Evolutionary conservation across 202 grass and related monocot species (phyloP).

Genomic region (Setaria viridis): DNA sequence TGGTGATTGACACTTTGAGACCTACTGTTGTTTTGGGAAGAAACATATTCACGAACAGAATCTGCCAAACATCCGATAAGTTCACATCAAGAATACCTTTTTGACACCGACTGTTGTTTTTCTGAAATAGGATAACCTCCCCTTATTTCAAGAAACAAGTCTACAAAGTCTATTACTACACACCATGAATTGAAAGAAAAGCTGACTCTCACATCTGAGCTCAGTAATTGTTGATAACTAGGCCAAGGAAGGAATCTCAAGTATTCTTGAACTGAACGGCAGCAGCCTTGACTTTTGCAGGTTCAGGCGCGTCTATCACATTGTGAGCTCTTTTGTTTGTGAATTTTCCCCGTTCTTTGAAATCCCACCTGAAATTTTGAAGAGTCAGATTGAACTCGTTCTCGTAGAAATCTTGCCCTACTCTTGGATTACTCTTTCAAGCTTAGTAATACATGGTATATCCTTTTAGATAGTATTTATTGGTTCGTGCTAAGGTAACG

Average conservation of each 20-base stretch:
- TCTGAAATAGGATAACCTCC: no score
- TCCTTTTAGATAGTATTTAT: not conserved
- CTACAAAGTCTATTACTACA: not conserved
- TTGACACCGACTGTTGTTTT: not conserved
- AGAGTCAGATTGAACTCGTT: not conserved
- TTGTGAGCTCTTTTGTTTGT: not conserved
- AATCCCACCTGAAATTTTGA: constrained; percentile 3
- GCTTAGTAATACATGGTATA: no score
- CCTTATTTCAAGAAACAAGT: not conserved
- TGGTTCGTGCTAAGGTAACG: no score
- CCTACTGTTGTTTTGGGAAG: not conserved
- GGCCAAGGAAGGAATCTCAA: not conserved
- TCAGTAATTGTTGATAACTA: not conserved
- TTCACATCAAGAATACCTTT: not conserved
- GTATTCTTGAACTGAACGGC: not conserved
- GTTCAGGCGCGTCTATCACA: not conserved
- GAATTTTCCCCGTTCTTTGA: not conserved
- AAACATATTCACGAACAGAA: not conserved
- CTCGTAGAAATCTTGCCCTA: not conserved
- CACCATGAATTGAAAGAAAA: not conserved
- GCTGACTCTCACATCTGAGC: not conserved
- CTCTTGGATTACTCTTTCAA: no score
- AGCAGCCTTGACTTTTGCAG: not conserved
- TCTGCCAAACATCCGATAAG: not conserved
- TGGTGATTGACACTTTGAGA: not conserved